Evolutionary conservation across 1,139 yeast genomes (phyloP).

Genomic region (Blastobotrys illinoisensis): DNA sequence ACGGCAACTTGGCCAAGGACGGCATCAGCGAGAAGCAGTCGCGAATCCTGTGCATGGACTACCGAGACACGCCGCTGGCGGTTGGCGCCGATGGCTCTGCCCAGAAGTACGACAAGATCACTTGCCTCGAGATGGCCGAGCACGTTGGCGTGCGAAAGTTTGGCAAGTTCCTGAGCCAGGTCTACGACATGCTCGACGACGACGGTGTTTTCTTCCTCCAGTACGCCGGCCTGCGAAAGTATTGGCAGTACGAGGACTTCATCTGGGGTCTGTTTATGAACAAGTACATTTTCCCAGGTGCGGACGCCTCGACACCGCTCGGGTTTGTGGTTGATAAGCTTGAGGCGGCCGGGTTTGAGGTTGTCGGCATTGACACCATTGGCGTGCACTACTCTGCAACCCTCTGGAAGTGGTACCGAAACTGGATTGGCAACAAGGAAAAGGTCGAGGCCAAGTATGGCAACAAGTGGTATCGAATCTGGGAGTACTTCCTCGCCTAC

Average conservation of each 20-base stretch:
- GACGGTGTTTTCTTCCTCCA: conserved; percentile 86
- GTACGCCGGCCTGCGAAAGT: conserved; percentile 85
- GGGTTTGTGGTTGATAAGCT: conserved; percentile 72
- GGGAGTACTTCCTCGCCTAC: conserved; percentile 85
- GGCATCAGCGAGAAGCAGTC: conserved; percentile 68
- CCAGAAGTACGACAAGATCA: conserved; percentile 69
- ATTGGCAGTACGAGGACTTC: conserved; percentile 93
- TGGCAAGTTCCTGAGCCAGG: conserved; percentile 68
- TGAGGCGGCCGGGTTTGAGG: conserved; percentile 84
- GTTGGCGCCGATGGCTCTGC: conserved; percentile 38
- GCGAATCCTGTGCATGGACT: conserved; percentile 74
- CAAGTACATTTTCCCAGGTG: conserved; percentile 96
- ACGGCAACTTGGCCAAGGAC: conserved; percentile 57
- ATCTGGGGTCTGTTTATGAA: conserved; percentile 95
- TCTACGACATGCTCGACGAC: conserved; percentile 80
- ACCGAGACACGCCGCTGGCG: conserved; percentile 85
- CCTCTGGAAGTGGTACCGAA: conserved; percentile 91
- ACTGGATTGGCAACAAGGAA: conserved; percentile 85
- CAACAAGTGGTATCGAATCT: conserved; percentile 83
- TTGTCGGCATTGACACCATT: conserved; percentile 76
- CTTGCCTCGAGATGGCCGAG: conserved; percentile 94
- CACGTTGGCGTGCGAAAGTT: conserved; percentile 92
- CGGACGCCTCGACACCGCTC: conserved; percentile 92
- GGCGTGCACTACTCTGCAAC: conserved; percentile 94
- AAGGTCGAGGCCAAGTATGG: conserved; percentile 78